A percentile compares a stretch with the other conserved stretches of the same genome.
phyloP scores from a whole-genome alignment of 768 basidiomycete species.

The Guyanaporus albipodus region DNA sequence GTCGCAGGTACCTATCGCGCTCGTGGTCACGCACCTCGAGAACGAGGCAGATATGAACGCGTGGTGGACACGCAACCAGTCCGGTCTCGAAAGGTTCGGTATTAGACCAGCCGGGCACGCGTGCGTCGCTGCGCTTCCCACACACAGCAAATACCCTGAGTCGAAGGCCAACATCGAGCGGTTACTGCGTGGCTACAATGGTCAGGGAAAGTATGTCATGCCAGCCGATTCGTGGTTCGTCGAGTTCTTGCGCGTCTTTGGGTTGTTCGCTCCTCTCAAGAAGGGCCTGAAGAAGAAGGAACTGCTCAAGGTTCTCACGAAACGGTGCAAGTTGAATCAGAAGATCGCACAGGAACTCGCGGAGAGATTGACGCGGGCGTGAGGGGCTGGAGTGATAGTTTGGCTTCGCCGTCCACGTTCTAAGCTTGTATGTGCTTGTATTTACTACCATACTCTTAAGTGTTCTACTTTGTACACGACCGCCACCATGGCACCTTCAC shows the following conservation, averaged over 20 bases:
- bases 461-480: no score
- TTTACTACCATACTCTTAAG: no score
- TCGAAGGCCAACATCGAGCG: conserved; percentile 13
- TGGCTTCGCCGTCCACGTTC: no score
- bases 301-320: conserved; percentile 15
- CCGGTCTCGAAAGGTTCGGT: conserved; percentile 16
- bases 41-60: conserved; percentile 29
- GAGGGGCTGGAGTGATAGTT: no score
- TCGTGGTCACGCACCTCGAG: conserved; percentile 38
- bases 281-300: conserved; percentile 17
- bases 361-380: conserved; percentile 5
- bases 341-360: conserved; percentile 17
- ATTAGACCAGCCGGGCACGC: conserved; percentile 27
- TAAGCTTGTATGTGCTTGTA: no score
- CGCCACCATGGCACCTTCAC: conserved; percentile 47
- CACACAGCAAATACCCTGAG: conserved; percentile 16
- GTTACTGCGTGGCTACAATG: conserved; percentile 15
- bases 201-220: conserved; percentile 19
- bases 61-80: conserved; percentile 31
- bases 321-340: conserved; percentile 22
- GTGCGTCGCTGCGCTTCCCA: conserved; percentile 29
- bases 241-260: conserved; percentile 18
- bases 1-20: conserved; percentile 25
- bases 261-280: conserved; percentile 12
- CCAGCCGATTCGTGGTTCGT: conserved; percentile 24